Base-by-base conservation (phyloP, 1,284 basidiomycete genomes). In the Cryptococcus sp. region DNA sequence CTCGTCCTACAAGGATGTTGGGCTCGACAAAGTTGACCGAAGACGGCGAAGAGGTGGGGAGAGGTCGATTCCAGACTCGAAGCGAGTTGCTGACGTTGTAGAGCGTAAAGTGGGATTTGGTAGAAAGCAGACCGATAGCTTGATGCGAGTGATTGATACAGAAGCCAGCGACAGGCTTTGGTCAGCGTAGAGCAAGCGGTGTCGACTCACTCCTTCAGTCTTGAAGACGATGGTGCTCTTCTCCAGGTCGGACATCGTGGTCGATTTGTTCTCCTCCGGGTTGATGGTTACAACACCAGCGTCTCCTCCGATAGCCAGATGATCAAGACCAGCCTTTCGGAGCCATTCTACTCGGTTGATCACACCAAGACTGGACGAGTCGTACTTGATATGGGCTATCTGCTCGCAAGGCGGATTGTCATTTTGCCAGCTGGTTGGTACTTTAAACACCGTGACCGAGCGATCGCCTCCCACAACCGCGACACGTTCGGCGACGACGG, bases 21-120 rank as follows among this genome's bases (percentile, higher is more conserved):
- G 63, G 49, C 45, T 71, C 69, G 52, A 57, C 58, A 54, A 71
- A 69, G 14, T 55, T 51, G 12, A 63, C 58, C 0, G 66, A 68
- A 14, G 31, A 25, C 10, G 38, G 37, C 1, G 50, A 41, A 21
- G 55, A 45, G 3, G 60, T 46, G 3, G 65, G 65, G n/a, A 71
- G 52, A 43, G 55, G 54, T n/a, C 62, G 56, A 43, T 67, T 51
- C 68, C 68, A 70, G 3, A 70, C 68, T 31, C 62, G 50, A 51
- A 58, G 58, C 19, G 58, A 52, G 33, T 48, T 61, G 31, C 53
- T 43, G 9, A 65, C 53, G 5, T 57, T 60, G 58, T 62, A 70
- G 6, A 70, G 58, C 23, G 59, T 60, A 26, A 66, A 59, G 25
- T 59, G 52, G 19, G 52, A 52, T 4, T 51, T 56, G 6, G 51